Conservation (phyloP, 306 rosid genomes). For the Rosa persica region DNA sequence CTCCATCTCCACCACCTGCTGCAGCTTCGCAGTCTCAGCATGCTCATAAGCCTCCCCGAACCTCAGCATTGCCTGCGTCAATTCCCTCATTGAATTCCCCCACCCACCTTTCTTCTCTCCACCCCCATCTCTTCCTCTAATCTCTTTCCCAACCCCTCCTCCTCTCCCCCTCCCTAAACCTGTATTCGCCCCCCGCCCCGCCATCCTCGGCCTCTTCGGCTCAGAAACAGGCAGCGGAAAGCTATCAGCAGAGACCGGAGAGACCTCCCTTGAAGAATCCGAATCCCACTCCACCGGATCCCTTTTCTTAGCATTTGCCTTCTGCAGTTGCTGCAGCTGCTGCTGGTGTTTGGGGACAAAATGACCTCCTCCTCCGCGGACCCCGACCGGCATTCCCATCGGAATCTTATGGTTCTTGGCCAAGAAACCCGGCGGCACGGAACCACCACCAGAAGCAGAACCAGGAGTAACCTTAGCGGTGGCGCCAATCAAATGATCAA, state of each 20-base stretch:
- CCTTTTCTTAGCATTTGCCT: conserved; percentile 37
- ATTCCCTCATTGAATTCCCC: conserved; percentile 75
- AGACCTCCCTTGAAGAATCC: conserved; percentile 44
- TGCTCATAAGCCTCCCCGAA: conserved; percentile 95
- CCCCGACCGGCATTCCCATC: conserved; percentile 66
- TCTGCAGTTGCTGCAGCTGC: conserved; percentile 39
- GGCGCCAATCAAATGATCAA: conserved; percentile 70
- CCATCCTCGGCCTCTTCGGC: conserved; percentile 45
- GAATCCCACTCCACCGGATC: conserved; percentile 35
- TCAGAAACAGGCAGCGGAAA: conserved; percentile 46
- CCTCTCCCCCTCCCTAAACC: conserved; percentile 1
- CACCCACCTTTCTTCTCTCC: conserved; percentile 47
- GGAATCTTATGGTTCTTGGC: conserved; percentile 50
- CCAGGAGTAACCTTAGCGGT: conserved; percentile 46
- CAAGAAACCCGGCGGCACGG: conserved; percentile 5
- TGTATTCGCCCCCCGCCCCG: conserved; percentile 35
- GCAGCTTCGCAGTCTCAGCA: conserved; percentile 79
- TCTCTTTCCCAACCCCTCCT: conserved; percentile 26
- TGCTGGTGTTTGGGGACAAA: conserved; percentile 21
- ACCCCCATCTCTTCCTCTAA: conserved; percentile 6
- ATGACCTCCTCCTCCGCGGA: conserved; percentile 39
- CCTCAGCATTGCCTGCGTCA: conserved; percentile 78
- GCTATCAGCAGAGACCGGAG: conserved; percentile 72
- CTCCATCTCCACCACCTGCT: conserved; percentile 96
- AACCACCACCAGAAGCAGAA: conserved; percentile 5